A percentile compares a stretch with the other conserved stretches of the same genome.
Evolutionary conservation across 2,329 filamentous ascomycete genomes (phyloP).

Genomic region (Colletotrichum sp.): DNA sequence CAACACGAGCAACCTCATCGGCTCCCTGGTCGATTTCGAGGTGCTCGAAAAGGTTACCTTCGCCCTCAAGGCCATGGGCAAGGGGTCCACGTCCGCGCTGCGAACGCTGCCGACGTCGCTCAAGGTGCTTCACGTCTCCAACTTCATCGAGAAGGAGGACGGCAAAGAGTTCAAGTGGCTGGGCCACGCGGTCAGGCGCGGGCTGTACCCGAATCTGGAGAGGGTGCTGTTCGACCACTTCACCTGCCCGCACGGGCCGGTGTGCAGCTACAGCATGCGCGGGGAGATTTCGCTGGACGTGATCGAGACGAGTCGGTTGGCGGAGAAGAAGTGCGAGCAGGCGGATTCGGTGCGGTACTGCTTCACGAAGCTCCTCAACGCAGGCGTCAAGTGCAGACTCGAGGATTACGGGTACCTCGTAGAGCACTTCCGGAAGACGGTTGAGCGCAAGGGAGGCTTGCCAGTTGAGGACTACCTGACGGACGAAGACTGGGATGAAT

Average conservation of each 20-base stretch:
- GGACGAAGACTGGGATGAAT: background rate
- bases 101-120: background rate
- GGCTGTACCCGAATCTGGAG: background rate
- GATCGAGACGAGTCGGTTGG: background rate
- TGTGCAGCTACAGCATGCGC: background rate
- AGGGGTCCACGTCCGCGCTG: background rate
- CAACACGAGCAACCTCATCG: background rate
- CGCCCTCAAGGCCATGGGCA: background rate
- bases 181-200: background rate
- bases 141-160: background rate
- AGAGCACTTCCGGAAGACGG: background rate
- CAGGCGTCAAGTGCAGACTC: background rate
- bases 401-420: background rate
- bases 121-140: background rate
- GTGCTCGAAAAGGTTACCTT: background rate
- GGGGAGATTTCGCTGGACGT: background rate
- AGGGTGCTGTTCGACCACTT: background rate
- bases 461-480: background rate
- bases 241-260: background rate
- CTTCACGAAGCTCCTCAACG: background rate
- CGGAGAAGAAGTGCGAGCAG: background rate
- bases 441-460: background rate
- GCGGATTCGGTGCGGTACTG: background rate
- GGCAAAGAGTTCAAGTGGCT: background rate
- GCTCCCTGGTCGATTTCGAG: background rate